Evolutionary conservation across 2,329 filamentous ascomycete genomes (phyloP).

Genomic region (Curvularia hawaiiensis): DNA sequence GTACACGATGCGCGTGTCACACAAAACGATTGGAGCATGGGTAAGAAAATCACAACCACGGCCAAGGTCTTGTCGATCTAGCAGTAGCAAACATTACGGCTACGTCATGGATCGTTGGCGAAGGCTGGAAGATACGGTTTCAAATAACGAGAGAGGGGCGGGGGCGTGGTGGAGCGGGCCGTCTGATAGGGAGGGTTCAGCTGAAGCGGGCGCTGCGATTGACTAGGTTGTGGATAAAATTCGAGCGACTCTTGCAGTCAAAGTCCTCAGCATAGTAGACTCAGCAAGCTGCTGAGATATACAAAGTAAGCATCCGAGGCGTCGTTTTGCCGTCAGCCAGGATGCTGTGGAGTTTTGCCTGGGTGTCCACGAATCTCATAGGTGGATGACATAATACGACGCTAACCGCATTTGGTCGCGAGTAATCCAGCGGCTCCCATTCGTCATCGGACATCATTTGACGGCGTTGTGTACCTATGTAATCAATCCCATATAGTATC

Average conservation of each 20-base stretch:
- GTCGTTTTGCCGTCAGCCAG: not conserved
- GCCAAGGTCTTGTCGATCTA: not conserved
- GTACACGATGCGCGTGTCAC: not conserved
- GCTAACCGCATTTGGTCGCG: constrained; percentile 8
- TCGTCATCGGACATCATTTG: constrained; percentile 18
- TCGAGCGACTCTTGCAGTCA: not conserved
- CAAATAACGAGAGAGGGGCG: not conserved
- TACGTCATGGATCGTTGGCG: not conserved
- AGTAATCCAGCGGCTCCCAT: constrained; percentile 19
- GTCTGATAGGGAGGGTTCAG: not conserved
- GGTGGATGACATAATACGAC: not conserved
- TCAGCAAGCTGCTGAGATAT: not conserved
- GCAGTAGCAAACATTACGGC: not conserved
- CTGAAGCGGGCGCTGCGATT: not conserved
- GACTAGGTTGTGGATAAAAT: not conserved
- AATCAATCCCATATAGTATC: constrained; percentile 7
- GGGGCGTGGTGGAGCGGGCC: not conserved
- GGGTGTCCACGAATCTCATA: not conserved
- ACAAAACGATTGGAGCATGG: not conserved
- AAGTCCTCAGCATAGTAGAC: not conserved
- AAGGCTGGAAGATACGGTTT: not conserved
- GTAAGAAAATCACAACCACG: not conserved
- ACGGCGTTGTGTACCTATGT: constrained; percentile 8
- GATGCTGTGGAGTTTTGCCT: not conserved
- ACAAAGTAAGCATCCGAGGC: not conserved